A percentile compares a stretch with the other conserved stretches of the same genome.
phyloP scores from a whole-genome alignment of 1,139 yeast species.

The Yamadazyma dendronema region DNA sequence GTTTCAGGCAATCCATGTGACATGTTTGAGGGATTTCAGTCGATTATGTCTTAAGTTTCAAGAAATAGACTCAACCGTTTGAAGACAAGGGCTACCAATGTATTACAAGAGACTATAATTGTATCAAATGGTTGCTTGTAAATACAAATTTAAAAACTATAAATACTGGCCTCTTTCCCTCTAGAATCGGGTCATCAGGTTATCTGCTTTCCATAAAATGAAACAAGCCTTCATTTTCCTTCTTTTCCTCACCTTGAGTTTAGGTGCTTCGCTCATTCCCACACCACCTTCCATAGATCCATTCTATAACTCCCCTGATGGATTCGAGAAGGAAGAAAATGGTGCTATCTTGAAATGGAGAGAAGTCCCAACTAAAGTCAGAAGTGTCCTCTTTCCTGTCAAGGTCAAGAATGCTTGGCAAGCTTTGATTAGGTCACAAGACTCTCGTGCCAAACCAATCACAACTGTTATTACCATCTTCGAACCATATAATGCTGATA shows the following conservation, averaged over 20 bases:
- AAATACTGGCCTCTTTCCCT: too few species aligned
- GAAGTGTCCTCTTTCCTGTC: conserved; percentile 17
- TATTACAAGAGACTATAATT: too few species aligned
- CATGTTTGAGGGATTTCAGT: too few species aligned
- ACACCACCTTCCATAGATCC: conserved; percentile 17
- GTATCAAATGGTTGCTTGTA: too few species aligned
- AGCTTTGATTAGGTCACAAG: conserved; percentile 30
- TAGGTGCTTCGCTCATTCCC: not conserved
- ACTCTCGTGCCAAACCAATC: conserved; percentile 27
- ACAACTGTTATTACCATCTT: conserved; percentile 32
- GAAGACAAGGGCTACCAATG: too few species aligned
- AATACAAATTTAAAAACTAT: too few species aligned
- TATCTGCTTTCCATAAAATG: too few species aligned
- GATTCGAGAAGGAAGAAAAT: conserved; percentile 17
- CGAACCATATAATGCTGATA: conserved; percentile 30
- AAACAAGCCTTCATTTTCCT: not conserved
- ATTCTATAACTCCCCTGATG: conserved; percentile 23
- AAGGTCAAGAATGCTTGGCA: conserved; percentile 30
- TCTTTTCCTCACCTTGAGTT: not conserved
- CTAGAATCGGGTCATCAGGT: too few species aligned
- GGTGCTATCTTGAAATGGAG: conserved; percentile 24
- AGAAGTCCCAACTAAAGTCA: conserved; percentile 20
- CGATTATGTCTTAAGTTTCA: too few species aligned
- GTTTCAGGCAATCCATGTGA: too few species aligned
- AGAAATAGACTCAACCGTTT: too few species aligned